A percentile compares a stretch with the other conserved stretches of the same genome.
phyloP scores from a whole-genome alignment of 2,329 filamentous ascomycete genomes.

The Sporothrix euskadiensis region DNA sequence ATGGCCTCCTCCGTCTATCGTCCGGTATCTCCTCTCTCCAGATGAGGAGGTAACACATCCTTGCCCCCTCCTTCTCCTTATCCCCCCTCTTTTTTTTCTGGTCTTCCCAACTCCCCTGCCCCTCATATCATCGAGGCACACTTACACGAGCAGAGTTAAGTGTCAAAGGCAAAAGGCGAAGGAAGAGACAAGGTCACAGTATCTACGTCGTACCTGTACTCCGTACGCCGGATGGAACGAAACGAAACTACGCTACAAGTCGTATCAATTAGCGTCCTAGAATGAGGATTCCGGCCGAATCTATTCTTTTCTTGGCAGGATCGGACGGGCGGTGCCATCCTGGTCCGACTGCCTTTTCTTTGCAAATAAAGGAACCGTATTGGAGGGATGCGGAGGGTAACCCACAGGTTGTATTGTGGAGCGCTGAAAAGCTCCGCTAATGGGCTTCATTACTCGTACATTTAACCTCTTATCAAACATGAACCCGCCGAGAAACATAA shows the following conservation, averaged over 20 bases:
- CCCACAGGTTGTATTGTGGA: not conserved
- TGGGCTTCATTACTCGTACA: not conserved
- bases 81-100: not conserved
- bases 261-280: not conserved
- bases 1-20: not conserved
- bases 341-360: not conserved
- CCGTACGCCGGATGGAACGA: not conserved
- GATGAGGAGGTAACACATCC: not conserved
- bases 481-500: not conserved
- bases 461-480: not conserved
- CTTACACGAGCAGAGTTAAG: not conserved
- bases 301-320: not conserved
- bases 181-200: not conserved
- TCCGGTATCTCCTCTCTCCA: not conserved
- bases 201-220: not conserved
- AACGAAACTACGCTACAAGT: not conserved
- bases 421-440: not conserved
- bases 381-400: not conserved
- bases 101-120: too few relatives aligned
- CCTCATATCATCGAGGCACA: not conserved
- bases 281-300: not conserved
- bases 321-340: not conserved
- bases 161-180: not conserved
- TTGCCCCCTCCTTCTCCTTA: slow-evolving; percentile 1
- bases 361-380: not conserved